A percentile compares a stretch with the other conserved stretches of the same genome.
Conservation (phyloP, 495 filamentous ascomycete genomes). For the Collariella sp. region DNA sequence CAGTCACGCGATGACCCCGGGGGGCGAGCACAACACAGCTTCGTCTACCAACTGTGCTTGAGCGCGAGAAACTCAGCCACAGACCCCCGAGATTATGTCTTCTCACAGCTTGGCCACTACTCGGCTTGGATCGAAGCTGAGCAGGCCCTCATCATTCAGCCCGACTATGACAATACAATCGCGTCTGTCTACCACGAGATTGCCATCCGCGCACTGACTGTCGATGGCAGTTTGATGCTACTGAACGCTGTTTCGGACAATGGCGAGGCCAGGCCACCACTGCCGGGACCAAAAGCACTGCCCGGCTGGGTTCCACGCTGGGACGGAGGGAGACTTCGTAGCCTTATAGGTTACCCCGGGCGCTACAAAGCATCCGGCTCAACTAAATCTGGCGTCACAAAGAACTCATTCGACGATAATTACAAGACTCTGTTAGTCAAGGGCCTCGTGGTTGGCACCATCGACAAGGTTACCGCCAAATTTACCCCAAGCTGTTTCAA, state of each 20-base stretch:
- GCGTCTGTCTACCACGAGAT: constrained; percentile 12
- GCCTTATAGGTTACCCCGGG: constrained; percentile 6
- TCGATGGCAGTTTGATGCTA: constrained; percentile 6
- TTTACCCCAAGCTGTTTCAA: constrained; percentile 8
- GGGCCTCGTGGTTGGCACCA: constrained; percentile 3
- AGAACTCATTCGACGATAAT: constrained; percentile 5
- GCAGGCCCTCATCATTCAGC: constrained; percentile 8
- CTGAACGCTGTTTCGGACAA: constrained; percentile 10
- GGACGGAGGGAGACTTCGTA: constrained; percentile 7
- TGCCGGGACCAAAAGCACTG: not conserved
- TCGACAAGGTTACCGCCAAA: constrained; percentile 5
- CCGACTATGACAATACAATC: constrained; percentile 9
- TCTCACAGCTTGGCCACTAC: constrained; percentile 8
- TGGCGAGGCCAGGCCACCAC: not conserved
- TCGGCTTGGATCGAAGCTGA: constrained; percentile 6
- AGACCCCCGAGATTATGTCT: constrained; percentile 9
- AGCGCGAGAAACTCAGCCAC: constrained; percentile 7
- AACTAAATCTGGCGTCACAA: constrained; percentile 1
- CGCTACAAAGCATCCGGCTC: constrained; percentile 4
- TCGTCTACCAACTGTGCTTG: constrained; percentile 8
- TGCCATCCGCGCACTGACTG: constrained; percentile 9
- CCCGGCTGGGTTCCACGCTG: constrained; percentile 11
- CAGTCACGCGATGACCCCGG: not conserved
- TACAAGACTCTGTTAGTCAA: constrained; percentile 3
- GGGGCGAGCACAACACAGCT: constrained; percentile 3